phyloP scores from a whole-genome alignment of 345 rosid species.

The Sisymbrium altissimum region DNA sequence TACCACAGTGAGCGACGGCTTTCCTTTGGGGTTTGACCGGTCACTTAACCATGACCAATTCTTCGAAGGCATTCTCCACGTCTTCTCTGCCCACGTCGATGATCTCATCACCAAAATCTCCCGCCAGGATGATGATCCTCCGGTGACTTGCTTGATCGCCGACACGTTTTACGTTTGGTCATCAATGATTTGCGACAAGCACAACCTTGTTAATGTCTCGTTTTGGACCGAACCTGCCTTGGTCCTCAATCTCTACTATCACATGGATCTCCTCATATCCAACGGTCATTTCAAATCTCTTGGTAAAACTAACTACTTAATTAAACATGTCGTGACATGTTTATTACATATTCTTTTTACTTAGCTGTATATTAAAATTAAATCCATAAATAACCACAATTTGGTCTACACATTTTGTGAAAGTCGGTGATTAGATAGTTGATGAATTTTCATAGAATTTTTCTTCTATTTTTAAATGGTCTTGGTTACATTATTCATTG shows the following conservation, averaged over 20 bases:
- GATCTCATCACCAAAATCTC: slow-evolving; percentile 35
- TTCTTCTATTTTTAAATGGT: neutral
- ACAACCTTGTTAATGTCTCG: slow-evolving; percentile 53
- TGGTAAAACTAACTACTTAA: slow-evolving; percentile 27
- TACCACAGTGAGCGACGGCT: slow-evolving; percentile 51
- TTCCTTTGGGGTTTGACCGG: slow-evolving; percentile 54
- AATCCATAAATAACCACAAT: neutral
- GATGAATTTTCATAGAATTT: neutral
- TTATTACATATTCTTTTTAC: neutral
- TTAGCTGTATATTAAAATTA: neutral
- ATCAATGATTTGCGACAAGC: slow-evolving; percentile 42
- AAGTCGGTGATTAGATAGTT: neutral
- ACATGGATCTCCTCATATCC: slow-evolving; percentile 48
- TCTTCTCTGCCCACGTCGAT: slow-evolving; percentile 53
- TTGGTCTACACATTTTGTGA: neutral
- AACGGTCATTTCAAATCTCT: slow-evolving; percentile 55
- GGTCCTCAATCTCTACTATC: slow-evolving; percentile 52
- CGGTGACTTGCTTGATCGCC: slow-evolving; percentile 49
- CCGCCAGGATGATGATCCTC: slow-evolving; percentile 27
- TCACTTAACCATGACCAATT: slow-evolving; percentile 59
- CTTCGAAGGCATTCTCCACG: slow-evolving; percentile 50
- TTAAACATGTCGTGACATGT: neutral
- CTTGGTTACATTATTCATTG: neutral
- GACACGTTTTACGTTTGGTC: slow-evolving; percentile 68
- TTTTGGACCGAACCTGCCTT: slow-evolving; percentile 73